Percentiles rank a stretch among this genome's conserved stretches.
These are phyloP conservation scores for Fusarium sp. DNA, from an alignment of 2,329 filamentous ascomycete species.

Conservation along the genomic window DNA sequence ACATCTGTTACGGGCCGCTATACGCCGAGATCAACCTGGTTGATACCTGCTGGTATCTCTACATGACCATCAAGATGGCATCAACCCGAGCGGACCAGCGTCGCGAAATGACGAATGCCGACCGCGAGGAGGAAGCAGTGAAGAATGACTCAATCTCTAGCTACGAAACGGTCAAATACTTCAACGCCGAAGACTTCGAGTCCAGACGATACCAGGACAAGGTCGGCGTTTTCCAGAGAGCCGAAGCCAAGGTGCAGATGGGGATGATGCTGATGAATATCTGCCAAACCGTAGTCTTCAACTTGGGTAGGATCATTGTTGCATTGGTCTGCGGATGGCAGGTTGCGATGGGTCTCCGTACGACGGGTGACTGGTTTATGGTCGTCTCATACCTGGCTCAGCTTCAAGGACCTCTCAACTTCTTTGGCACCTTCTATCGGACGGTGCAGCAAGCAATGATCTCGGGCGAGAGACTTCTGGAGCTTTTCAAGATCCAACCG, in stretches of 20 bases:
- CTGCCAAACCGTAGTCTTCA: constrained; percentile 82
- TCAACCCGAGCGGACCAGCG: constrained; percentile 91
- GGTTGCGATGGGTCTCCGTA: constrained; percentile 72
- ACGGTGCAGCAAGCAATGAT: constrained; percentile 98
- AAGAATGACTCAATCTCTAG: constrained; percentile 99
- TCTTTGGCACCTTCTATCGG: constrained; percentile 94
- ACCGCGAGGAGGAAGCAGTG: constrained; percentile 94
- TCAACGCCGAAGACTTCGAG: constrained; percentile 85
- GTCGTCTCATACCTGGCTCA: constrained; percentile 83
- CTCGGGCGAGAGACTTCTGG: constrained; percentile 92
- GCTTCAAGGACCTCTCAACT: constrained; percentile 83
- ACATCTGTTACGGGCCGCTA: constrained; percentile 69
- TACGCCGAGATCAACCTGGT: constrained; percentile 91
- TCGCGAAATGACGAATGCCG: constrained; percentile 93
- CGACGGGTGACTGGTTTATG: constrained; percentile 77
- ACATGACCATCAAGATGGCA: constrained; percentile 95
- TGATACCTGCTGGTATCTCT: constrained; percentile 95
- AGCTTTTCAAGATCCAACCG: constrained; percentile 95
- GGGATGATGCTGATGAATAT: constrained; percentile 85
- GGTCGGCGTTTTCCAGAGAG: constrained; percentile 76
- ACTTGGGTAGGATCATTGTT: constrained; percentile 76
- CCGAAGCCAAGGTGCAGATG: constrained; percentile 80
- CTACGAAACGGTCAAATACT: constrained; percentile 96
- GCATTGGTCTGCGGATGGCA: constrained; percentile 82
- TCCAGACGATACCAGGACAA: constrained; percentile 78